These are phyloP conservation scores for Craspedostauros australis DNA, from an alignment of 108 stramenopile species.

Conservation along the genomic window DNA sequence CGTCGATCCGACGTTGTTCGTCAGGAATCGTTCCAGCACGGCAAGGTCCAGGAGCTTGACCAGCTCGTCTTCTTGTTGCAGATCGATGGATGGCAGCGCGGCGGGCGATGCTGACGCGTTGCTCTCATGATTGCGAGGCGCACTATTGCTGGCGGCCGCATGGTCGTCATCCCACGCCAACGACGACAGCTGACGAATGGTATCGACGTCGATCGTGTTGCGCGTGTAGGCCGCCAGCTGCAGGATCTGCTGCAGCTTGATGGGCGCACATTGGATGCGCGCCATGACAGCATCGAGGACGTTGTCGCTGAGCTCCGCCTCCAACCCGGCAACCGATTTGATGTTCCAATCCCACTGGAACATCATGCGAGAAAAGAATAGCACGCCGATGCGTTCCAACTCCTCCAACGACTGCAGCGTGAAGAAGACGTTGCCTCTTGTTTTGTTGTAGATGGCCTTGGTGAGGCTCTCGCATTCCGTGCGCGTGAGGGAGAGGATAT, in stretches of 20 bases:
- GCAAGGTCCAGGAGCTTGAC: constrained; percentile 16
- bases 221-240: constrained; percentile 41
- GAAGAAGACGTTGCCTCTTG: constrained; percentile 32
- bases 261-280: constrained; percentile 31
- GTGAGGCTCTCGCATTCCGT: constrained; percentile 8
- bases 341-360: constrained; percentile 47
- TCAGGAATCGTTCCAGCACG: constrained; percentile 17
- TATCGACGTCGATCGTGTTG: constrained; percentile 27
- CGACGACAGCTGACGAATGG: constrained; percentile 14
- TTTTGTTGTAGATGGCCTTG: constrained; percentile 17
- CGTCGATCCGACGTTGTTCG: constrained; percentile 9
- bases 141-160: too few relatives aligned
- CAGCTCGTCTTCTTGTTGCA: constrained; percentile 14
- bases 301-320: constrained; percentile 8
- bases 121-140: too few relatives aligned
- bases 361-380: constrained; percentile 36
- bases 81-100: constrained; percentile 5
- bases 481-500: constrained; percentile 8
- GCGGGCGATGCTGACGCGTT: not conserved
- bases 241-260: constrained; percentile 30
- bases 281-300: constrained; percentile 29
- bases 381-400: constrained; percentile 38
- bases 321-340: constrained; percentile 6
- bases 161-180: constrained; percentile 2
- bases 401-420: constrained; percentile 33